Conservation (phyloP, 192 early-diverging fungal genomes). For the Backusella mclennaniae region DNA sequence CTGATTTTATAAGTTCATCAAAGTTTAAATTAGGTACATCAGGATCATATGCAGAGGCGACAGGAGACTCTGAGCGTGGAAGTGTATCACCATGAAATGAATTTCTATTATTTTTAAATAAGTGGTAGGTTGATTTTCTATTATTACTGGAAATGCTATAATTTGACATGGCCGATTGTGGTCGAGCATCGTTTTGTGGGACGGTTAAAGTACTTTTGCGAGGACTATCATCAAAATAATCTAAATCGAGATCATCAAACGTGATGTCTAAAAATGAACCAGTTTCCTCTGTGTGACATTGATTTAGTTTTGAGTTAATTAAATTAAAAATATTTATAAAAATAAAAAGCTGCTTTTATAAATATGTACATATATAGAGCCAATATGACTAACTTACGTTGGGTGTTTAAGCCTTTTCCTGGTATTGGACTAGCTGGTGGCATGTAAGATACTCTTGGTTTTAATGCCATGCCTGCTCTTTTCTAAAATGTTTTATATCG, state of each 20-base stretch:
- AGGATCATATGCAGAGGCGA: constrained; percentile 31
- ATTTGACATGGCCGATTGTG: constrained; percentile 21
- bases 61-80: constrained; percentile 15
- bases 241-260: constrained; percentile 32
- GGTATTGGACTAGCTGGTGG: constrained; percentile 11
- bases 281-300: constrained; percentile 18
- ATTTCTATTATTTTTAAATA: constrained; percentile 25
- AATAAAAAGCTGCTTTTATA: neutral
- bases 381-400: constrained; percentile 5
- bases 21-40: constrained; percentile 49
- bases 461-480: constrained; percentile 8
- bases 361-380: neutral
- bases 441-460: neutral
- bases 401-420: neutral
- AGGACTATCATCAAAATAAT: constrained; percentile 13
- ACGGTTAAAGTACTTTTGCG: neutral
- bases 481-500: constrained; percentile 4
- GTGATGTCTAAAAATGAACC: constrained; percentile 22
- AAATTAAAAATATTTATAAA: neutral
- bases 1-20: constrained; percentile 49
- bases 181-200: neutral
- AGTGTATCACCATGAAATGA: constrained; percentile 3
- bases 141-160: constrained; percentile 17
- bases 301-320: neutral
- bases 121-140: constrained; percentile 17